These are phyloP conservation scores for Mitragyna speciosa DNA, from an alignment of 257 asterid species.

Conservation along the genomic window DNA sequence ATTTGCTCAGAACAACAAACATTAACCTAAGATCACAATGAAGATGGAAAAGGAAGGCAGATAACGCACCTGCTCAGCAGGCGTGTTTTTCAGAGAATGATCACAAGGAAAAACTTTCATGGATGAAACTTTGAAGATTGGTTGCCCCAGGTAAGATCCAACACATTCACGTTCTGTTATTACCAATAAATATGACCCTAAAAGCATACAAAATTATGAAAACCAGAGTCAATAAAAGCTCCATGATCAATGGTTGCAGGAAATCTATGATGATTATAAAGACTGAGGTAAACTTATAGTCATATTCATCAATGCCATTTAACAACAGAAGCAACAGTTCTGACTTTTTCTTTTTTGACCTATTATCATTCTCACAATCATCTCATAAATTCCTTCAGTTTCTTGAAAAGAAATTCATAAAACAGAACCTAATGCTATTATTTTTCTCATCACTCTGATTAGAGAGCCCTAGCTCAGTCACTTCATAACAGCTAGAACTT, in stretches of 20 bases:
- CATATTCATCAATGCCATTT: background rate
- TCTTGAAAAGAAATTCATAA: too few species aligned
- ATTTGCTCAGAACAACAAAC: constrained; percentile 21
- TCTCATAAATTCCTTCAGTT: background rate
- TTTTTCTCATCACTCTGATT: too few species aligned
- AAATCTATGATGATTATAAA: background rate
- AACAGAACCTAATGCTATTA: too few species aligned
- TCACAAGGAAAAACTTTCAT: constrained; percentile 82
- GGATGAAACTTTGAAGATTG: constrained; percentile 71
- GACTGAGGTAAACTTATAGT: background rate
- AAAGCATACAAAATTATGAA: constrained; percentile 19
- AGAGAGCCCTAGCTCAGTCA: too few species aligned
- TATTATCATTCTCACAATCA: background rate
- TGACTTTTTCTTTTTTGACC: background rate
- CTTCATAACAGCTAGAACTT: too few species aligned
- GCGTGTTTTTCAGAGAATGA: constrained; percentile 61
- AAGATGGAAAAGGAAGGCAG: constrained; percentile 19
- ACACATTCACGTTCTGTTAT: constrained; percentile 78
- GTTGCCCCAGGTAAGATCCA: constrained; percentile 73
- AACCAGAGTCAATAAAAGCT: constrained; percentile 5
- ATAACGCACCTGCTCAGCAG: constrained; percentile 65
- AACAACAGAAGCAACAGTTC: background rate
- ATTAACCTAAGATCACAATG: constrained; percentile 16
- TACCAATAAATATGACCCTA: constrained; percentile 77
- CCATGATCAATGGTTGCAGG: background rate